phyloP scores from a whole-genome alignment of 106 monocot genomes.

The Gastrodia elata region DNA sequence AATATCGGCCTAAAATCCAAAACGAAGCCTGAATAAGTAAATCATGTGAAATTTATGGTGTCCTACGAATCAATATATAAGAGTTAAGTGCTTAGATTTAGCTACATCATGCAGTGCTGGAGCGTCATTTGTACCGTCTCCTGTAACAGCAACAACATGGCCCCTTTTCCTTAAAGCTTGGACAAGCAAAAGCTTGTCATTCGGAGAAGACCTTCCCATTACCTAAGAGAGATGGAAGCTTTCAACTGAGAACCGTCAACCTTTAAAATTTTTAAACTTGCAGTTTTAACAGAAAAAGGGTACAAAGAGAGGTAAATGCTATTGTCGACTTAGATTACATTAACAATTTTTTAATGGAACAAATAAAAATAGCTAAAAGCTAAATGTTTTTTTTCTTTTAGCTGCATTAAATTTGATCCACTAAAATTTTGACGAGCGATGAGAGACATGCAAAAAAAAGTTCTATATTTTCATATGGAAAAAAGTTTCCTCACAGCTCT shows the following conservation, averaged over 20 bases:
- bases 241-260: not conserved
- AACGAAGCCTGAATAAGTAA: constrained; percentile 3
- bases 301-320: not conserved
- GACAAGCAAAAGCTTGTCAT: constrained; percentile 82
- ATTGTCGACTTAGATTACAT: no score
- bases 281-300: not conserved
- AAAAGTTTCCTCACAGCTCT: no score
- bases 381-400: no score
- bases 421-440: no score
- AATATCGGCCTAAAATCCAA: constrained; percentile 63
- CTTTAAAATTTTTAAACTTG: not conserved
- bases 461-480: no score
- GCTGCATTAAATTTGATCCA: no score
- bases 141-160: constrained; percentile 86
- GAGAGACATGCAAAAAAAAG: no score
- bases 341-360: not conserved
- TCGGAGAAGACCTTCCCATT: constrained; percentile 88
- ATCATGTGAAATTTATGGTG: not conserved
- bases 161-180: constrained; percentile 51
- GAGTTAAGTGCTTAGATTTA: not conserved
- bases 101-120: constrained; percentile 82
- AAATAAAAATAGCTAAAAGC: not conserved
- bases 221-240: constrained; percentile 30
- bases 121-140: constrained; percentile 93
- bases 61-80: not conserved